Percentiles rank a stretch among this genome's conserved stretches.
Evolutionary conservation across 345 rosid species (phyloP).

Genomic region (Lepidium sativum): DNA sequence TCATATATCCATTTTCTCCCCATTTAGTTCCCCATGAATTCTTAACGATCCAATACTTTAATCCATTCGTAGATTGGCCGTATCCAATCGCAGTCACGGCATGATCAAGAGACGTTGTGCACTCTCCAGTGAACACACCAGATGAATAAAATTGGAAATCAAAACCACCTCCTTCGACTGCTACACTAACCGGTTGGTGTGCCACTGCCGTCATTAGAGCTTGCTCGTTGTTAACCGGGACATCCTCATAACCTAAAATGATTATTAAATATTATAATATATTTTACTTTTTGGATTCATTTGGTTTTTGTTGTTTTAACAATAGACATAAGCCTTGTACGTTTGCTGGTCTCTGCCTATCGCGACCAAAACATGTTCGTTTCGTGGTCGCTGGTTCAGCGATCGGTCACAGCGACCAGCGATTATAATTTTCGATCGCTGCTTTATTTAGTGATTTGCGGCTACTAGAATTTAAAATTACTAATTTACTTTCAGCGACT

Average conservation of each 20-base stretch:
- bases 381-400: no score
- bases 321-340: no score
- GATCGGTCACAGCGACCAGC: no score
- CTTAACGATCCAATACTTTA: slow-evolving; percentile 49
- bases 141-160: slow-evolving; percentile 41
- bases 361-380: no score
- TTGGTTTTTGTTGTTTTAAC: no score
- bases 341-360: no score
- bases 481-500: no score
- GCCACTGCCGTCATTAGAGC: slow-evolving; percentile 52
- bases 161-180: slow-evolving; percentile 34
- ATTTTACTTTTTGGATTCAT: no score
- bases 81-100: slow-evolving; percentile 50
- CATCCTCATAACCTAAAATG: slow-evolving; percentile 33
- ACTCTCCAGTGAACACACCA: slow-evolving; percentile 42
- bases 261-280: no score
- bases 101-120: slow-evolving; percentile 35
- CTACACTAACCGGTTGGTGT: slow-evolving; percentile 49
- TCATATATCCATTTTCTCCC: slow-evolving; percentile 63
- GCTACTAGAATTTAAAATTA: no score
- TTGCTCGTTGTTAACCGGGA: slow-evolving; percentile 39
- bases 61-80: slow-evolving; percentile 19
- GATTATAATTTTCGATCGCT: no score
- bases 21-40: slow-evolving; percentile 59
- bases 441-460: no score